These are phyloP conservation scores for Fusarium chaquense DNA, from an alignment of 2,329 filamentous ascomycete species.

Conservation along the genomic window DNA sequence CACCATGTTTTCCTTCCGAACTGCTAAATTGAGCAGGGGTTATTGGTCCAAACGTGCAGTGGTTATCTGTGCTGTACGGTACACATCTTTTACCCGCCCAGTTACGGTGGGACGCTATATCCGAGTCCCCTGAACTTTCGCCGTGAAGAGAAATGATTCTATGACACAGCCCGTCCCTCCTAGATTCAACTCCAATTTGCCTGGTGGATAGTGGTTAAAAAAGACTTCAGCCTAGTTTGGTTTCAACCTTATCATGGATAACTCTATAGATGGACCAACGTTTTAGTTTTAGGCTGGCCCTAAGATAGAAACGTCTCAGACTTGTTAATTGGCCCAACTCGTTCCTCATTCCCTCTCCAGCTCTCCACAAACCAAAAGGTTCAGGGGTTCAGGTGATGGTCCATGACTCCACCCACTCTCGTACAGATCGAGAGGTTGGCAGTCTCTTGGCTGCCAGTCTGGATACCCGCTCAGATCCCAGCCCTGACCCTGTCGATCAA, in stretches of 20 bases:
- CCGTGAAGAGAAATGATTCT: neutral
- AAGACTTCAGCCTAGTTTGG: neutral
- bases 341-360: neutral
- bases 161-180: neutral
- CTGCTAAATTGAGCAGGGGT: neutral
- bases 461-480: neutral
- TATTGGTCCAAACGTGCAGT: neutral
- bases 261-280: neutral
- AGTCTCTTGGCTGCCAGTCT: constrained; percentile 9
- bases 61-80: neutral
- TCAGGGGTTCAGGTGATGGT: neutral
- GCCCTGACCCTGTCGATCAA: constrained; percentile 11
- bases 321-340: neutral
- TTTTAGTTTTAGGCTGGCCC: neutral
- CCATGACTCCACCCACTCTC: constrained; percentile 1
- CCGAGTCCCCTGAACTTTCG: neutral
- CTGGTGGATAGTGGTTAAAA: neutral
- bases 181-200: neutral
- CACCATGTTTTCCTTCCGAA: neutral
- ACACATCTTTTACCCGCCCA: neutral
- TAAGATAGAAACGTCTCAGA: neutral
- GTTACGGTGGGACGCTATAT: neutral
- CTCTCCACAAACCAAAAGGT: neutral
- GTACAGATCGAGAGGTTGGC: constrained; percentile 17
- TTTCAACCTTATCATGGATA: neutral